Conservation (phyloP, 495 filamentous ascomycete genomes). For the Annulohypoxylon maeteangense region DNA sequence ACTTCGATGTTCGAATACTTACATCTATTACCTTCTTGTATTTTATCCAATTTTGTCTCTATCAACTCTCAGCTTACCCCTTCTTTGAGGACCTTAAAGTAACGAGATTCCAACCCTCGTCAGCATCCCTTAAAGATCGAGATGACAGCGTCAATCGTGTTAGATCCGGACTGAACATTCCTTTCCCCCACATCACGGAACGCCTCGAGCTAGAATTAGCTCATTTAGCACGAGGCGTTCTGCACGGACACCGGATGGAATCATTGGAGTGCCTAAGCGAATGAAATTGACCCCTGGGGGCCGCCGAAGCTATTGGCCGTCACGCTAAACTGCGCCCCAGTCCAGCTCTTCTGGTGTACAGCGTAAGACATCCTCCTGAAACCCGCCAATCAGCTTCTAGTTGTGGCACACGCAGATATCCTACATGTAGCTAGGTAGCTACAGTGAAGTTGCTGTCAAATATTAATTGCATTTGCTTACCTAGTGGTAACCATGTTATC, state of each 20-base stretch:
- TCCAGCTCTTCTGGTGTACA: conserved; percentile 6
- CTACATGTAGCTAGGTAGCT: conserved; percentile 2
- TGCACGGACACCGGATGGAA: conserved; percentile 15
- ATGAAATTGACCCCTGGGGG: conserved; percentile 1
- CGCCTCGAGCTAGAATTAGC: conserved; percentile 21
- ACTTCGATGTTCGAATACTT: neutral
- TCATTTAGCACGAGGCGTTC: conserved; percentile 34
- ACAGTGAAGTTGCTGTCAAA: neutral
- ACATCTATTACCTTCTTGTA: too few relatives aligned
- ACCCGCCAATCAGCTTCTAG: conserved; percentile 25
- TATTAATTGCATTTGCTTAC: neutral
- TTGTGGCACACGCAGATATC: conserved; percentile 16
- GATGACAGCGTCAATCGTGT: neutral
- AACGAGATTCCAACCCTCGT: neutral
- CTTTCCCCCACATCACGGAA: conserved; percentile 14
- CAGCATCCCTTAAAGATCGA: neutral
- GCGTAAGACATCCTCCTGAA: neutral
- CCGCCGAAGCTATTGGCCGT: conserved; percentile 13
- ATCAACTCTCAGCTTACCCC: neutral
- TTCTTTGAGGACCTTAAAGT: neutral
- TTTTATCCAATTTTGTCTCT: neutral
- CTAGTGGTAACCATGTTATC: neutral
- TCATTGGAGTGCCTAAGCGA: conserved; percentile 30
- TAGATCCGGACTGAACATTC: neutral
- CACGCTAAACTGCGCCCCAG: conserved; percentile 7